These are phyloP conservation scores for Silene uniflora DNA, from an alignment of 148 eudicot genomes.

Conservation along the genomic window DNA sequence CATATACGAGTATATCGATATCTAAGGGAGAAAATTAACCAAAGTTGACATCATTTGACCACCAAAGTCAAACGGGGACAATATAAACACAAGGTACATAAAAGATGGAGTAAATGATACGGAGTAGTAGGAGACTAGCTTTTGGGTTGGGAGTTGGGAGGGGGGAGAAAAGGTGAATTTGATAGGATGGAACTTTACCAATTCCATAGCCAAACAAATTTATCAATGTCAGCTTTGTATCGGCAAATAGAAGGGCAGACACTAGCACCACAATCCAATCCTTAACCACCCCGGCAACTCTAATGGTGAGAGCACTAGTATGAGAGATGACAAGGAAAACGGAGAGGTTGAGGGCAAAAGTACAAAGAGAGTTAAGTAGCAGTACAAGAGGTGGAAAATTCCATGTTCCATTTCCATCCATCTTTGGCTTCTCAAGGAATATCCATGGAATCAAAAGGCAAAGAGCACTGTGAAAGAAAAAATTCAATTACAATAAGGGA, in stretches of 20 bases:
- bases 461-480: constrained; percentile 65
- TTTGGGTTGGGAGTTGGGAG: not conserved
- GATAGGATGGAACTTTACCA: constrained; percentile 41
- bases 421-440: constrained; percentile 90
- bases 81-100: no score
- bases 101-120: no score
- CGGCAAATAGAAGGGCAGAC: constrained; percentile 93
- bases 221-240: constrained; percentile 78
- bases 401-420: constrained; percentile 81
- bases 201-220: constrained; percentile 92
- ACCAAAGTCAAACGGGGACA: not conserved
- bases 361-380: constrained; percentile 80
- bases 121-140: no score
- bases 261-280: constrained; percentile 98
- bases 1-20: no score
- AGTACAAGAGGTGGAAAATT: constrained; percentile 67
- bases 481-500: not conserved
- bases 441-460: constrained; percentile 96
- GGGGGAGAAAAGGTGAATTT: not conserved
- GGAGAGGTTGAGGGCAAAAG: constrained; percentile 94
- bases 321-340: constrained; percentile 94
- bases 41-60: no score
- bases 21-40: no score
- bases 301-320: constrained; percentile 96
- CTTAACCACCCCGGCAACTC: constrained; percentile 99